These are phyloP conservation scores for Xenoacremonium recifei DNA, from an alignment of 2,329 filamentous ascomycete species.

Conservation along the genomic window DNA sequence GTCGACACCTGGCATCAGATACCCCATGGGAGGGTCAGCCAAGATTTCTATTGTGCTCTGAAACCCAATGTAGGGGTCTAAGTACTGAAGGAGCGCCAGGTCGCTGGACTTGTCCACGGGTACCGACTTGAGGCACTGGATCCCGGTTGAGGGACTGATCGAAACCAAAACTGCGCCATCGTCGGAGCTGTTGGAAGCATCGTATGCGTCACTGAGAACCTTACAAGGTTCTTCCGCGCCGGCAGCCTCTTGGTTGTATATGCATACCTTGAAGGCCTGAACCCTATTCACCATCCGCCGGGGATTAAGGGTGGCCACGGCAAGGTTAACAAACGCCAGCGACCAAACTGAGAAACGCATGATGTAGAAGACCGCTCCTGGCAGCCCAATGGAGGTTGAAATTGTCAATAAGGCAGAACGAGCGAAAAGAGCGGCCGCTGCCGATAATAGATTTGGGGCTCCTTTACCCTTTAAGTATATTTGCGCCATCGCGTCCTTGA, in stretches of 20 bases:
- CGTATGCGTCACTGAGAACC: conserved; percentile 14
- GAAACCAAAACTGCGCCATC: conserved; percentile 9
- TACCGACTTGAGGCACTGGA: conserved; percentile 24
- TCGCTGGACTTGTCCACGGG: conserved; percentile 24
- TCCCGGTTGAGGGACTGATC: conserved; percentile 17
- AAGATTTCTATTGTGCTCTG: conserved; percentile 24
- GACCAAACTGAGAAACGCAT: neutral
- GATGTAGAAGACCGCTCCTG: no score
- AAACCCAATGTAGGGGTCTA: conserved; percentile 16
- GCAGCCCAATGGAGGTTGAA: neutral
- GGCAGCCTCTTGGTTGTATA: neutral
- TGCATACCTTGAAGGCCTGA: neutral
- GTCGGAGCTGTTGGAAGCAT: conserved; percentile 5
- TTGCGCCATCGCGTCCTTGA: no score
- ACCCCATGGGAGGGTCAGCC: conserved; percentile 19
- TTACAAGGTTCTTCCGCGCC: conserved; percentile 13
- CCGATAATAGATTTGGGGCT: neutral
- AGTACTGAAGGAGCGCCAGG: conserved; percentile 19
- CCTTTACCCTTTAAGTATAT: neutral
- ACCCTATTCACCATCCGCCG: neutral
- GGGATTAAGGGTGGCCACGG: neutral
- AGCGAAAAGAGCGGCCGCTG: neutral
- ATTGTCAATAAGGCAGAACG: neutral
- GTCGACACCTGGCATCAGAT: conserved; percentile 20
- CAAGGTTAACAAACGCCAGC: neutral